Evolutionary conservation across 495 filamentous ascomycete species (phyloP), one percentile per base, ranked within the genome.

Genomic region (Xylaria sp.): DNA sequence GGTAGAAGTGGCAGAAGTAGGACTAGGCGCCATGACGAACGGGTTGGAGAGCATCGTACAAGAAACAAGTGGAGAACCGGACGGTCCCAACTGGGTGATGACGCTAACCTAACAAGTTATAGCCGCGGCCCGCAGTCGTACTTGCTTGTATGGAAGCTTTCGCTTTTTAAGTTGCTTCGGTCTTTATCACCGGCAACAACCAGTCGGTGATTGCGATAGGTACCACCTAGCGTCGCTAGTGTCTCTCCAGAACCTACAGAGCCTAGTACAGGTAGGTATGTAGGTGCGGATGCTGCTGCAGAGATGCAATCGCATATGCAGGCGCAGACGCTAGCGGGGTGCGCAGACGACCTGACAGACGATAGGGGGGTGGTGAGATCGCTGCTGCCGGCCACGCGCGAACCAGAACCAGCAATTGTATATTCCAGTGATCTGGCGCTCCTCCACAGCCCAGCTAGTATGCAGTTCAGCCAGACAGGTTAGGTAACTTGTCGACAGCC

Each of bases 391-490:
- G 17, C 12, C 59, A 43, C 19, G 19, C 59, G n/a, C n/a, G n/a
- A n/a, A n/a, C n/a, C n/a, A n/a, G 41, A 41, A 29, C 40, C 31
- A 44, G 1, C 61, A 64, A 24, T 29, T 65, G 41, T 21, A 55
- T 29, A 17, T 69, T 21, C 66, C 67, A 52, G 52, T 44, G 26
- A 24, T 12, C 66, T 68, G 53, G 46, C 31, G 55, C 19, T 52
- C 15, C 58, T 41, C 58, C 41, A n/a, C 58, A 70, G 46, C 19
- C n/a, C 44, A 63, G 68, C 67, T 69, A 41, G 5, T 26, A 61
- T n/a, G 67, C 37, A 68, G 15, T 61, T 61, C 55, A 61, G 67
- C 66, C n/a, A 41, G 21, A 53, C 1, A n/a, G n/a, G n/a, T n/a
- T n/a, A 14, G 37, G 24, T 68, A 48, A 29, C 26, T 68, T 68